These are phyloP conservation scores for Annulohypoxylon stygium DNA, from an alignment of 495 filamentous ascomycete genomes.

Conservation along the genomic window DNA sequence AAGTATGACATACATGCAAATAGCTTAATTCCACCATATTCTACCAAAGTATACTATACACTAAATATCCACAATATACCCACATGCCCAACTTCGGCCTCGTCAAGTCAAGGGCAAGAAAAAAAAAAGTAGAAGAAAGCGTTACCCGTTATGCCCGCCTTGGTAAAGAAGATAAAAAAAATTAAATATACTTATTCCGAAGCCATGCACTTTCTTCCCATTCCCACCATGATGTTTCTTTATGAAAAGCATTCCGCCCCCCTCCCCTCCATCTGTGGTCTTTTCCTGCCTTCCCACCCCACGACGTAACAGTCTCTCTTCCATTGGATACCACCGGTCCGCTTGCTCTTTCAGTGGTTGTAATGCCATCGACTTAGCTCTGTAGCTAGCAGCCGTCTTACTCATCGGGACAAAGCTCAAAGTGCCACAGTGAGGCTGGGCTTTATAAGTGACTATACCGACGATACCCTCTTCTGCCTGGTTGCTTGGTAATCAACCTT, in stretches of 20 bases:
- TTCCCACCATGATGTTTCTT: slow-evolving; percentile 35
- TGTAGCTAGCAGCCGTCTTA: slow-evolving; percentile 2
- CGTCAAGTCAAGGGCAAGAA: slow-evolving; percentile 25
- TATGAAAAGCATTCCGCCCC: slow-evolving; percentile 19
- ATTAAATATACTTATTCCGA: slow-evolving; percentile 37
- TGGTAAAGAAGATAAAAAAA: background rate
- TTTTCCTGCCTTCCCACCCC: slow-evolving; percentile 14
- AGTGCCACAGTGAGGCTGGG: slow-evolving; percentile 16
- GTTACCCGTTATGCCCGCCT: slow-evolving; percentile 10
- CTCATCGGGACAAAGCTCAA: slow-evolving; percentile 18
- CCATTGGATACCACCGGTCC: slow-evolving; percentile 20
- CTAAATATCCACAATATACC: slow-evolving; percentile 12
- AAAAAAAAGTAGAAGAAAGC: slow-evolving; percentile 15
- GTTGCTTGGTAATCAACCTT: slow-evolving; percentile 11
- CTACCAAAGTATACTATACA: slow-evolving; percentile 13
- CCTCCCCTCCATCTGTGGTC: slow-evolving; percentile 12
- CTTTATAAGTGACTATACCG: slow-evolving; percentile 22
- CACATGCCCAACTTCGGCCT: slow-evolving; percentile 21
- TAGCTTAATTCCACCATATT: slow-evolving; percentile 1
- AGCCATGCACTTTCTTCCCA: slow-evolving; percentile 27
- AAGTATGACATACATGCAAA: slow-evolving; percentile 6
- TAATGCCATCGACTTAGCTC: slow-evolving; percentile 16
- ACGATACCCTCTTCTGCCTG: slow-evolving; percentile 16
- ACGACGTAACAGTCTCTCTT: slow-evolving; percentile 28
- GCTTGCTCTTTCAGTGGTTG: slow-evolving; percentile 19